A percentile compares a stretch with the other conserved stretches of the same genome.
These are phyloP conservation scores for Geranium incanum DNA, from an alignment of 441 rosid genomes.

Conservation along the genomic window DNA sequence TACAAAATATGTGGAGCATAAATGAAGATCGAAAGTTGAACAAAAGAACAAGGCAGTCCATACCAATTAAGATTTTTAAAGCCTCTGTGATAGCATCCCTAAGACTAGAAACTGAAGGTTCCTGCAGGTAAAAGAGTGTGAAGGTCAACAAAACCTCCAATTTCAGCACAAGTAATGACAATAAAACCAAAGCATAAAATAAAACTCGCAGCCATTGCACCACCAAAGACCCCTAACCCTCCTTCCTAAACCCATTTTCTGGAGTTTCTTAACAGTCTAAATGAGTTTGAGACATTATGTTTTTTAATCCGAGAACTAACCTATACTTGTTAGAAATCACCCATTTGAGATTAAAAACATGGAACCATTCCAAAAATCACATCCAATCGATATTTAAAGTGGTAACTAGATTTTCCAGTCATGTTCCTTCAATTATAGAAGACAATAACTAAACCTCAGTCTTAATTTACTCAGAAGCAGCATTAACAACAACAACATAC, in stretches of 20 bases:
- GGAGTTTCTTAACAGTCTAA: background rate
- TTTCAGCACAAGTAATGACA: background rate
- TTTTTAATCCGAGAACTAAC: background rate
- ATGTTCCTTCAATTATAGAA: background rate
- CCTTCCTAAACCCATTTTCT: background rate
- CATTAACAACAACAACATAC: background rate
- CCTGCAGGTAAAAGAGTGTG: slow-evolving; percentile 36
- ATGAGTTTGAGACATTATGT: background rate
- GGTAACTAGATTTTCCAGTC: background rate
- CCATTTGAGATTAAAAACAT: background rate
- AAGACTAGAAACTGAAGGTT: slow-evolving; percentile 50
- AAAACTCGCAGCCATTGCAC: background rate
- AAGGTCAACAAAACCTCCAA: background rate
- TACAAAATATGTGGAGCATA: background rate
- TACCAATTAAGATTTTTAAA: slow-evolving; percentile 73
- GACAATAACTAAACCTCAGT: background rate
- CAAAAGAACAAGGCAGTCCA: background rate
- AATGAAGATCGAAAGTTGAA: background rate
- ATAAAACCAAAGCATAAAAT: background rate
- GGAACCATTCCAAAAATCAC: too few relatives aligned
- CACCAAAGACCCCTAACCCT: background rate
- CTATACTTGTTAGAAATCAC: background rate
- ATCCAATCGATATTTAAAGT: background rate
- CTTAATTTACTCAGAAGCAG: background rate
- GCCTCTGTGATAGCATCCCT: slow-evolving; percentile 52